Evolutionary conservation across 1,284 basidiomycete species (phyloP), one percentile per base, ranked within the genome.

Genomic region (Malassezia obtusa): DNA sequence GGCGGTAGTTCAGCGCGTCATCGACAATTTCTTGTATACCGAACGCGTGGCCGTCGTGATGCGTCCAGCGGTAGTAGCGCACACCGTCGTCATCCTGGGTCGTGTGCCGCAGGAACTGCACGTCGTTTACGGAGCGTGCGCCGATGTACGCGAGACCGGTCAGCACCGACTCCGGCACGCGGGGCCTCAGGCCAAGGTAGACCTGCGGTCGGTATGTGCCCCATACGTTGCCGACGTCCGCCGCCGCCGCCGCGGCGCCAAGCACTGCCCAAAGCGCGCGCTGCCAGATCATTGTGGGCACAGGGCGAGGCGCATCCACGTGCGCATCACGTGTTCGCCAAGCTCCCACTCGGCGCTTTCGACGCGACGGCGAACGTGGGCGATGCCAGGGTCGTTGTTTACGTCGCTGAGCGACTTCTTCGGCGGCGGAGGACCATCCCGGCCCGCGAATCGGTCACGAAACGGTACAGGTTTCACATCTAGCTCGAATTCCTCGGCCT

Each of bases 111-210:
- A 67, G 58, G 15, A 71, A 67, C 21, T 28, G 36, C 40, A 60
- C 59, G 41, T 63, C 61, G 17, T 49, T 40, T 3, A 61, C 33
- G 26, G 54, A 50, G 49, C 24, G 87, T 31, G 30, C 24, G 14
- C 24, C 40, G 26, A 60, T 63, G 89, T 90, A 95, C 74, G 91
- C 82, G 36, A 95, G 80, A 32, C 90, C 91, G 3, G 86, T 87
- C 82, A 91, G 81, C 25, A 94, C 79, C 12, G 87, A 89, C 63
- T 88, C 82, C 1, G 90, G 87, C 55, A 87, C 76, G 39, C 84
- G 81, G 19, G 90, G 86, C 40, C 87, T 79, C 48, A 95, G 77
- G 26, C 90, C 90, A 75, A 95, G 92, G 77, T 94, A 95, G 26
- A 94, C 79, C 67, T 89, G 87, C 1, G 90, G 88, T 35, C 90